These are phyloP conservation scores for Komagataella pseudopastoris DNA, from an alignment of 805 yeast genomes.

Conservation along the genomic window DNA sequence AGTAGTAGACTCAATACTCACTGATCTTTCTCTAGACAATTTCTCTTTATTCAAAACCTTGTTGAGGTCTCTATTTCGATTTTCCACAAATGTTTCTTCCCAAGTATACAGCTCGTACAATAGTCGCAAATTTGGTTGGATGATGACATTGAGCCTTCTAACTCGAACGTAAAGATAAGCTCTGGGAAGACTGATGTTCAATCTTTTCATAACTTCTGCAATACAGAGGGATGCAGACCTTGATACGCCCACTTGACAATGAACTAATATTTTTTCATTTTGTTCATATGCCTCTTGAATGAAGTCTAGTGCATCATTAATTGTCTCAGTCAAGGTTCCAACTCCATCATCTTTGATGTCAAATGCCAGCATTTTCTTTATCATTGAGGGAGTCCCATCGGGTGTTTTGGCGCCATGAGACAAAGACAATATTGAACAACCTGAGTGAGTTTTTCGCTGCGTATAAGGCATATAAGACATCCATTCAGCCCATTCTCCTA, in stretches of 20 bases:
- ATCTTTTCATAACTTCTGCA: constrained; percentile 82
- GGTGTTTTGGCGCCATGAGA: constrained; percentile 1
- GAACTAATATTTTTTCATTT: constrained; percentile 54
- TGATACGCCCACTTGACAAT: constrained; percentile 93
- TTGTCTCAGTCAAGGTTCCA: constrained; percentile 52
- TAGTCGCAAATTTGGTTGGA: constrained; percentile 85
- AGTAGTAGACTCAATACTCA: not conserved
- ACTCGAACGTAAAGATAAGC: constrained; percentile 88
- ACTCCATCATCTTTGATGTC: constrained; percentile 86
- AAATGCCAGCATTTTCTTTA: constrained; percentile 44
- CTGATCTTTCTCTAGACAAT: not conserved
- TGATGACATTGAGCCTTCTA: constrained; percentile 77
- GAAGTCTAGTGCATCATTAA: constrained; percentile 52
- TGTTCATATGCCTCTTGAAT: constrained; percentile 38
- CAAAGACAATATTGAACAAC: constrained; percentile 15
- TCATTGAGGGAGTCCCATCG: constrained; percentile 3
- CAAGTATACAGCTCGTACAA: constrained; percentile 80
- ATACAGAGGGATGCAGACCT: constrained; percentile 92
- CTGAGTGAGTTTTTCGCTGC: constrained; percentile 10
- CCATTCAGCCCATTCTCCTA: constrained; percentile 76
- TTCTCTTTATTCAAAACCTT: not conserved
- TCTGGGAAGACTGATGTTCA: constrained; percentile 50
- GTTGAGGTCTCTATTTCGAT: not conserved
- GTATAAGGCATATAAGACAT: constrained; percentile 15
- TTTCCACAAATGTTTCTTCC: constrained; percentile 27